These are phyloP conservation scores for Tolypocladium ophioglossoides DNA, from an alignment of 2,329 filamentous ascomycete genomes.

Conservation along the genomic window DNA sequence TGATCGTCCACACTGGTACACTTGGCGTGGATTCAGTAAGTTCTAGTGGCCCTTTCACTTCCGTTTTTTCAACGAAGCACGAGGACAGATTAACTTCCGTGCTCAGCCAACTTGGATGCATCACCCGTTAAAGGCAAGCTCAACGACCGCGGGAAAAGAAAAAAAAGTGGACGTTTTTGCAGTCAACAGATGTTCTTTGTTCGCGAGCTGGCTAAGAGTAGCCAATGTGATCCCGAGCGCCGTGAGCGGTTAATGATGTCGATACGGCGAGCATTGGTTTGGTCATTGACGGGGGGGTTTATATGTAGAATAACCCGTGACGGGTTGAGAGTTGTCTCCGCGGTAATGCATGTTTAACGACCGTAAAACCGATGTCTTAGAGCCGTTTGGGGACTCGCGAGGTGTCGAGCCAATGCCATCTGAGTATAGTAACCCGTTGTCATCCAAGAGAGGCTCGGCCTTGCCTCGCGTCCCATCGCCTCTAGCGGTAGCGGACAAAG, in stretches of 20 bases:
- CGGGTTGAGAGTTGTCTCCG: neutral
- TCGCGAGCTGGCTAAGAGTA: neutral
- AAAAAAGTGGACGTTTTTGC: too few species aligned
- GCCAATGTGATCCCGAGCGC: neutral
- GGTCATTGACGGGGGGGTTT: neutral
- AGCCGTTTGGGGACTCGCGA: neutral
- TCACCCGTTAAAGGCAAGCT: neutral
- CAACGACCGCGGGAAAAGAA: neutral
- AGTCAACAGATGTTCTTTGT: neutral
- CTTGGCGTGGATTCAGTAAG: too few species aligned
- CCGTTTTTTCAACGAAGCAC: too few species aligned
- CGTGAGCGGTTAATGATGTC: neutral
- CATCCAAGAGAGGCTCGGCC: constrained; percentile 24
- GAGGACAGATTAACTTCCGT: too few species aligned
- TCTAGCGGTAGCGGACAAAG: constrained; percentile 76
- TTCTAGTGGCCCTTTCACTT: too few species aligned
- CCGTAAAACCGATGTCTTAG: neutral
- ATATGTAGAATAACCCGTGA: neutral
- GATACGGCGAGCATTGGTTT: neutral
- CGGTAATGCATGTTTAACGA: neutral
- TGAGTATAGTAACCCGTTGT: constrained; percentile 24
- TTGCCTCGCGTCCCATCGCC: constrained; percentile 57
- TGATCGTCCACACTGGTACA: too few species aligned
- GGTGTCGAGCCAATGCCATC: neutral
- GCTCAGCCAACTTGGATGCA: neutral